These are phyloP conservation scores for Datura wrightii DNA, from an alignment of 257 asterid species.

Conservation along the genomic window DNA sequence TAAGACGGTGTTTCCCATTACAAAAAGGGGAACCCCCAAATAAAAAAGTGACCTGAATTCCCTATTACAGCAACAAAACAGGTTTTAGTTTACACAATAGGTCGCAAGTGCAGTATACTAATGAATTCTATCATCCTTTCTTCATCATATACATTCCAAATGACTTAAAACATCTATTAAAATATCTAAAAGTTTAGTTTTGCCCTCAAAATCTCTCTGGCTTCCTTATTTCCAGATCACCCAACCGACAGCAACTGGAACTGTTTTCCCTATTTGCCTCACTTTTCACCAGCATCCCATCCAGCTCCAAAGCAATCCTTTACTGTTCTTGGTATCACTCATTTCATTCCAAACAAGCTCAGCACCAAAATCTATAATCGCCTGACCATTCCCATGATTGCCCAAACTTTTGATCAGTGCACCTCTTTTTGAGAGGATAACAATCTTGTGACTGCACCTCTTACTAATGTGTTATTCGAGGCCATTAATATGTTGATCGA, in stretches of 20 bases:
- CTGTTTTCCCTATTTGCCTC: neutral
- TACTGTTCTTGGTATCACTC: neutral
- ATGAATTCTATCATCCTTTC: neutral
- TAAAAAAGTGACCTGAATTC: neutral
- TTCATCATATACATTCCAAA: neutral
- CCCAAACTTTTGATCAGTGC: neutral
- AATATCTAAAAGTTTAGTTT: neutral
- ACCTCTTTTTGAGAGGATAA: neutral
- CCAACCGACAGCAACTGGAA: neutral
- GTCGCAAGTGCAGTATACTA: constrained; percentile 4
- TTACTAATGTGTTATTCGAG: neutral
- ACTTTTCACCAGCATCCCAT: neutral
- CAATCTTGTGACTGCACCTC: neutral
- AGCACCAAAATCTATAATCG: neutral
- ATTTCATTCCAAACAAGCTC: neutral
- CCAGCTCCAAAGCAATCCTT: constrained; percentile 11
- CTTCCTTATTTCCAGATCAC: neutral
- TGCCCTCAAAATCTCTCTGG: neutral
- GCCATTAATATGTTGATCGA: neutral
- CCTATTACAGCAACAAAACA: neutral
- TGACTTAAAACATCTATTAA: neutral
- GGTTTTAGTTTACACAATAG: neutral
- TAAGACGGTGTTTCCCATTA: neutral
- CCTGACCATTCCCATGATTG: neutral
- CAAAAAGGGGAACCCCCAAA: constrained; percentile 10